These are phyloP conservation scores for Skeletonema menzelii DNA, from an alignment of 108 stramenopile genomes.

Conservation along the genomic window DNA sequence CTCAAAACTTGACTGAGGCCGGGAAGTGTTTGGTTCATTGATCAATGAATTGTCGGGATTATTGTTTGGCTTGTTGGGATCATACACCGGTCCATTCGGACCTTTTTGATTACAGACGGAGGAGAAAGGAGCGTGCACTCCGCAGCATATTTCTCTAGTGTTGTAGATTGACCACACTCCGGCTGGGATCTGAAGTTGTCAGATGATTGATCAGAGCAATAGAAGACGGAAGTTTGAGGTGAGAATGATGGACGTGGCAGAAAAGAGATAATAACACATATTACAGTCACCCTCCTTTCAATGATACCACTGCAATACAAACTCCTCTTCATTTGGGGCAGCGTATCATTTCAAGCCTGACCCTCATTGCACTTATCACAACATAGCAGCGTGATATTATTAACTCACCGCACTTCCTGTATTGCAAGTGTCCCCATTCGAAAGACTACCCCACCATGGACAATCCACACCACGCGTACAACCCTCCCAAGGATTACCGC, in stretches of 20 bases:
- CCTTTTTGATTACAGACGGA: slow-evolving; percentile 2
- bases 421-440: slow-evolving; percentile 13
- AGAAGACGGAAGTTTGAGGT: too few relatives aligned
- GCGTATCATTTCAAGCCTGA: too few relatives aligned
- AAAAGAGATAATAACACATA: too few relatives aligned
- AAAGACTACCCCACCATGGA: slow-evolving; percentile 33
- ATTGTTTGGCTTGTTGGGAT: background rate
- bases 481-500: slow-evolving; percentile 25
- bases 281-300: too few relatives aligned
- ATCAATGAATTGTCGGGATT: slow-evolving; percentile 3
- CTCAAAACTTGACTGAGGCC: too few relatives aligned
- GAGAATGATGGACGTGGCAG: too few relatives aligned
- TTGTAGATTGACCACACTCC: slow-evolving; percentile 22
- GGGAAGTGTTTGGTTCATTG: too few relatives aligned
- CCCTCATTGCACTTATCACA: too few relatives aligned
- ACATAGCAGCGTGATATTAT: too few relatives aligned
- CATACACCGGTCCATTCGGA: background rate
- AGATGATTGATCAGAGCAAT: background rate
- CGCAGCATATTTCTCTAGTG: slow-evolving; percentile 18
- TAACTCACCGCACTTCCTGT: too few relatives aligned
- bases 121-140: slow-evolving; percentile 20
- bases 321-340: too few relatives aligned
- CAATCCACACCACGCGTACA: slow-evolving; percentile 32
- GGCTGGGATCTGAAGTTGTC: slow-evolving; percentile 24
- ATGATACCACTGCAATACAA: too few relatives aligned